Evolutionary conservation across 306 rosid genomes (phyloP).

Genomic region (Crataegus laevigata): DNA sequence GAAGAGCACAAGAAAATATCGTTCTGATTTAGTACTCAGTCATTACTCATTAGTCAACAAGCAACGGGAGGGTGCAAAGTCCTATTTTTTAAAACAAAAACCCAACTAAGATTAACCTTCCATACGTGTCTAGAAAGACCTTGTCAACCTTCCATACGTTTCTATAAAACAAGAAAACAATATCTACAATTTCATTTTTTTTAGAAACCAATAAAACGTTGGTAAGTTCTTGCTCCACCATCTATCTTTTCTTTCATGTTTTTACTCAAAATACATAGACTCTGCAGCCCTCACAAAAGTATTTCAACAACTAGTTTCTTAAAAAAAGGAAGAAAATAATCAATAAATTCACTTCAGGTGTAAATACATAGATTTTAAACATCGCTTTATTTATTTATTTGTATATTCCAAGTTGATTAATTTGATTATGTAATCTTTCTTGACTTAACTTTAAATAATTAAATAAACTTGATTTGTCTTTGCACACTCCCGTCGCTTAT

Average conservation of each 20-base stretch:
- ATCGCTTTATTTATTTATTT: too few relatives aligned
- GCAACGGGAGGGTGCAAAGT: too few relatives aligned
- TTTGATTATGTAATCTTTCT: not conserved
- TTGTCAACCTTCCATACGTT: not conserved
- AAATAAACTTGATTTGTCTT: not conserved
- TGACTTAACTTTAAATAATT: not conserved
- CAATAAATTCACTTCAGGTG: not conserved
- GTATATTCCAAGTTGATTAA: not conserved
- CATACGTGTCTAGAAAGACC: too few relatives aligned
- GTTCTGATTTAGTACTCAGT: too few relatives aligned
- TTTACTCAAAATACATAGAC: not conserved
- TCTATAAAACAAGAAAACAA: not conserved
- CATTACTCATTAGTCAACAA: too few relatives aligned
- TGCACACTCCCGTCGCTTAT: not conserved
- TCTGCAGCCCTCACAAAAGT: too few relatives aligned
- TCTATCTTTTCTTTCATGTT: not conserved
- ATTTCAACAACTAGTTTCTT: not conserved
- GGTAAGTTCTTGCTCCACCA: not conserved
- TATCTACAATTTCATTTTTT: not conserved
- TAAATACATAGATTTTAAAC: too few relatives aligned
- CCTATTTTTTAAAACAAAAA: too few relatives aligned
- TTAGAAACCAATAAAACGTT: not conserved
- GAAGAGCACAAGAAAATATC: too few relatives aligned
- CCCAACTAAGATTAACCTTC: too few relatives aligned
- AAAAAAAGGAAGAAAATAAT: not conserved